These are phyloP conservation scores for Pseudocercospora cruenta DNA, from an alignment of 2,329 filamentous ascomycete genomes.

Conservation along the genomic window DNA sequence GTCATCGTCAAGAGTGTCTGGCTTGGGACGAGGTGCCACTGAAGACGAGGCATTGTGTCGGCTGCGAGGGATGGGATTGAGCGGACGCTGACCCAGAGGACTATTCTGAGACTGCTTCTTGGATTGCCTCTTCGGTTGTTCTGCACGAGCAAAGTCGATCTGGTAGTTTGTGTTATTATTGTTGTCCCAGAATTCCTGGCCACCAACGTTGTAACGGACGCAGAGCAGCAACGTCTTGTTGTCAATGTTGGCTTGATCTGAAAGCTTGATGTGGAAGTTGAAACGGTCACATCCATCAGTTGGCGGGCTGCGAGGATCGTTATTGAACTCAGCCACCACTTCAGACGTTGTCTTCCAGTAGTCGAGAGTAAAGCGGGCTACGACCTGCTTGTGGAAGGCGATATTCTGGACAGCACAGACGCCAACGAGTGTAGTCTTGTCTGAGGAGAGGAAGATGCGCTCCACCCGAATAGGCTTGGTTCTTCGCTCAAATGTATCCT, in stretches of 20 bases:
- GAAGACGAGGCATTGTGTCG: conserved; percentile 48
- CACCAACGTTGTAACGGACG: conserved; percentile 81
- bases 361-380: conserved; percentile 93
- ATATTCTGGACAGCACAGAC: conserved; percentile 84
- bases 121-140: conserved; percentile 36
- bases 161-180: conserved; percentile 87
- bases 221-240: conserved; percentile 92
- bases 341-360: conserved; percentile 99
- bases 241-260: conserved; percentile 88
- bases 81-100: conserved; percentile 50
- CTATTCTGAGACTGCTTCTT: conserved; percentile 28
- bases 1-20: conserved; percentile 66
- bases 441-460: conserved; percentile 80
- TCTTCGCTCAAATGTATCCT: conserved; percentile 65
- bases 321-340: conserved; percentile 82
- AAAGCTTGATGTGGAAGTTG: conserved; percentile 89
- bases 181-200: conserved; percentile 93
- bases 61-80: conserved; percentile 55
- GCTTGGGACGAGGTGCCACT: conserved; percentile 48
- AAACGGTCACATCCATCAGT: conserved; percentile 80
- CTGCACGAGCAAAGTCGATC: conserved; percentile 71
- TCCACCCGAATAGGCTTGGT: conserved; percentile 77
- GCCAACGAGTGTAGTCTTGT: conserved; percentile 85
- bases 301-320: conserved; percentile 68
- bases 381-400: conserved; percentile 83